Evolutionary conservation across 257 asterid species (phyloP).

Genomic region (Solanum etuberosum): DNA sequence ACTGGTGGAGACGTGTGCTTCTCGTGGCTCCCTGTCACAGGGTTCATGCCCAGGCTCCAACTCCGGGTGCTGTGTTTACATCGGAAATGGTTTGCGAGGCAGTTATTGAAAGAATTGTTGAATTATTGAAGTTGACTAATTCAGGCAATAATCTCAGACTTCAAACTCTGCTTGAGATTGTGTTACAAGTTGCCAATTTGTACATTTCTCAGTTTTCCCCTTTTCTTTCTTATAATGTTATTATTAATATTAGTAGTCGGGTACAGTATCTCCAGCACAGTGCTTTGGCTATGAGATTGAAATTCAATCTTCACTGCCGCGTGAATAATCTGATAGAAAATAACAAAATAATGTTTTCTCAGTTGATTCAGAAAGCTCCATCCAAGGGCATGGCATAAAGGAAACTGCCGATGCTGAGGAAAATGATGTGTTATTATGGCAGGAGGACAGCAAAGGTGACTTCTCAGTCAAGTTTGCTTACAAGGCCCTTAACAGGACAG

Average conservation of each 20-base stretch:
- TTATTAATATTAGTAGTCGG: not conserved
- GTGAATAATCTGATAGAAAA: not conserved
- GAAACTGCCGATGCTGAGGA: not conserved
- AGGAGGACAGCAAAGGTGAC: too few species aligned
- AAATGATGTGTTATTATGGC: too few species aligned
- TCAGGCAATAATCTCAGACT: constrained; percentile 49
- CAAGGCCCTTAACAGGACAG: too few species aligned
- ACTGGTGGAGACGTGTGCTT: constrained; percentile 99
- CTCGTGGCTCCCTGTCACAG: constrained; percentile 96
- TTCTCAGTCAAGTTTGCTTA: too few species aligned
- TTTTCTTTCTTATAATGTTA: not conserved
- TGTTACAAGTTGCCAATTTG: not conserved
- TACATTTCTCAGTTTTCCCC: not conserved
- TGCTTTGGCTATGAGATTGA: not conserved
- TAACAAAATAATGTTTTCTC: not conserved
- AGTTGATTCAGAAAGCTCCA: not conserved
- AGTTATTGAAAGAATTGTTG: constrained; percentile 85
- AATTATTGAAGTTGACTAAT: constrained; percentile 74
- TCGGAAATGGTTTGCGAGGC: constrained; percentile 97
- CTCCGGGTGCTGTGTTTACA: constrained; percentile 94
- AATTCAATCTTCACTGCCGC: not conserved
- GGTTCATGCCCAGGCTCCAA: constrained; percentile 57
- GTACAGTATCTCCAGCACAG: not conserved
- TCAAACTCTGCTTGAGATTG: not conserved
- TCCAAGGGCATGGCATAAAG: not conserved